A percentile compares a stretch with the other conserved stretches of the same genome.
Evolutionary conservation across 177 flowering plant species (phyloP).

Genomic region (Vitis hybrid): DNA sequence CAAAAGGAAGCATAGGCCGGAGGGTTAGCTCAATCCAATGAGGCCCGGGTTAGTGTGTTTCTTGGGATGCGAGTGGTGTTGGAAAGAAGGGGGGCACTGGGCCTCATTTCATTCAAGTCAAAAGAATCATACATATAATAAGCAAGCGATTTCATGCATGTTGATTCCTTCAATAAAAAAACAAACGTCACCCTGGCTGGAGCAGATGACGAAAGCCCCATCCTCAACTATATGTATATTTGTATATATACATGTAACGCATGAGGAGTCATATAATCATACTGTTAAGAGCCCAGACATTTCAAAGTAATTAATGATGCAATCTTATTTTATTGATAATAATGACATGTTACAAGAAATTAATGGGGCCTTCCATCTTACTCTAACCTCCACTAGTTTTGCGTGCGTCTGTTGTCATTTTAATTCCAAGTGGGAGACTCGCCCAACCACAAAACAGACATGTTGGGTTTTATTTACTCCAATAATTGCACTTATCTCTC

Average conservation of each 20-base stretch:
- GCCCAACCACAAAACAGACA: slow-evolving; percentile 13
- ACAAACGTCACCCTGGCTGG: slow-evolving; percentile 16
- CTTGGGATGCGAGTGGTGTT: neutral
- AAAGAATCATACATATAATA: slow-evolving; percentile 4
- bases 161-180: neutral
- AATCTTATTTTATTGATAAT: neutral
- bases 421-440: slow-evolving; percentile 5
- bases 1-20: neutral
- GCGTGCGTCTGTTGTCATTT: slow-evolving; percentile 1
- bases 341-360: neutral
- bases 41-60: neutral
- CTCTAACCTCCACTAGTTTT: neutral
- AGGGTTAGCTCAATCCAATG: neutral
- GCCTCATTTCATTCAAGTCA: slow-evolving; percentile 1
- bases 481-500: neutral
- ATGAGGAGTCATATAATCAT: too few relatives aligned
- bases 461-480: neutral
- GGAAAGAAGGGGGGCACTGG: neutral
- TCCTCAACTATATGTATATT: neutral
- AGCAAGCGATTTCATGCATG: neutral
- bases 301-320: neutral
- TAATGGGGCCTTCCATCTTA: neutral
- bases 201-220: slow-evolving; percentile 17
- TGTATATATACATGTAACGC: too few relatives aligned
- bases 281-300: neutral